Base-by-base conservation (phyloP, 495 filamentous ascomycete genomes). In the Aspergillus affinis region DNA sequence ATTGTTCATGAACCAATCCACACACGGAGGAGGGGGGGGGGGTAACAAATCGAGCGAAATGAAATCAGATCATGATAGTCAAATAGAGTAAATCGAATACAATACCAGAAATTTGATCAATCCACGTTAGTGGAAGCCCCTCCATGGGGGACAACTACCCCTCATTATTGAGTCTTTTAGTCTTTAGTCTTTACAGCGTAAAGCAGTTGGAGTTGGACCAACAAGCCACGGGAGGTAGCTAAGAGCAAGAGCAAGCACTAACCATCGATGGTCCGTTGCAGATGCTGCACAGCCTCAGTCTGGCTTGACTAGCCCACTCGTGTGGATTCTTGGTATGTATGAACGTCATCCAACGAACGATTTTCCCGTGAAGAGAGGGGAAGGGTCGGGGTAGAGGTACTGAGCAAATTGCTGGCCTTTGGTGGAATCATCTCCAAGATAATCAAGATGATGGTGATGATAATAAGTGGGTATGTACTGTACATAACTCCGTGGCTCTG, bases 241-340 rank as follows among this genome's bases (percentile, higher is more conserved):
- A 41, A 41, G 59, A n/a, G 15, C 17, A 18, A 36, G 23, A 29
- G 23, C 41, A 56, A 26, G 54, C 23, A 26, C 23, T 26, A 26
- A 4, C 23, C 23, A 26, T 26, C 23, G 23, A 26, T 26, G 52
- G 51, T 51, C 44, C 36, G 61, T 41, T 61, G 56, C 55, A 57
- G 54, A 48, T 36, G 49, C 52, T 61, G 61, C 65, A 68, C 62
- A 62, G 60, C 60, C 62, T 58, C 57, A 62, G 53, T 63, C 51
- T 26, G 60, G 47, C 49, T 57, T 58, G 55, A 57, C 54, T 55
- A 61, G 58, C 57, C 57, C 30, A 44, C 41, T 17, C n/a, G 27
- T 18, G 29, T 32, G 36, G 13, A 41, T 17, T 41, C 3, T 15
- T 6, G 13, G 12, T 23, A 45, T 46, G 23, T 30, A 19, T 8